Conservation (phyloP, 768 basidiomycete species). For the Clitopilus passeckerianus region DNA sequence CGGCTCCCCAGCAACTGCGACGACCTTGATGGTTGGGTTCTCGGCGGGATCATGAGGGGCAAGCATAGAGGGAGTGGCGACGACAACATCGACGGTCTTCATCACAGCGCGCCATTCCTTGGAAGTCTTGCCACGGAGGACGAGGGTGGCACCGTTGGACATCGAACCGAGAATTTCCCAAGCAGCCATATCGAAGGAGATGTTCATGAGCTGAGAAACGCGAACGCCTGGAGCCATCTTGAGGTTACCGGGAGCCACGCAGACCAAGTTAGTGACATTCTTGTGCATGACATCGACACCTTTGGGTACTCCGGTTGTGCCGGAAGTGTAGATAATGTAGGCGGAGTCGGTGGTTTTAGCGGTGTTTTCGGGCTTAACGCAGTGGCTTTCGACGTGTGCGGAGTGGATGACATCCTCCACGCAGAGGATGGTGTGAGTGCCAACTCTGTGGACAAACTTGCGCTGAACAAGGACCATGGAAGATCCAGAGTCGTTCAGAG, state of each 20-base stretch:
- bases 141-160: conserved; percentile 47
- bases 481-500: conserved; percentile 42
- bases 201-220: conserved; percentile 57
- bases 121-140: conserved; percentile 44
- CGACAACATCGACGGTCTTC: conserved; percentile 45
- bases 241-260: conserved; percentile 47
- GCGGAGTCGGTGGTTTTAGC: conserved; percentile 36
- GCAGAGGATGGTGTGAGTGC: conserved; percentile 19
- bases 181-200: conserved; percentile 67
- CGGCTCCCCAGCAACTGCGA: conserved; percentile 49
- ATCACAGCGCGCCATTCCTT: conserved; percentile 45
- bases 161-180: conserved; percentile 55
- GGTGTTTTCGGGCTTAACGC: conserved; percentile 31
- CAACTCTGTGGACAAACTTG: conserved; percentile 35
- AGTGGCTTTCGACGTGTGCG: conserved; percentile 18
- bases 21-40: conserved; percentile 43
- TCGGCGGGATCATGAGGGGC: conserved; percentile 40
- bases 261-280: conserved; percentile 49
- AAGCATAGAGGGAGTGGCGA: conserved; percentile 50
- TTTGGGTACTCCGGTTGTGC: conserved; percentile 57
- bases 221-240: conserved; percentile 51
- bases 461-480: conserved; percentile 36
- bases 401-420: conserved; percentile 27
- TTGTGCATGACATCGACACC: conserved; percentile 56
- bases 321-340: conserved; percentile 62